Evolutionary conservation across 2,329 filamentous ascomycete genomes (phyloP).

Genomic region (Stylonectria norvegica): DNA sequence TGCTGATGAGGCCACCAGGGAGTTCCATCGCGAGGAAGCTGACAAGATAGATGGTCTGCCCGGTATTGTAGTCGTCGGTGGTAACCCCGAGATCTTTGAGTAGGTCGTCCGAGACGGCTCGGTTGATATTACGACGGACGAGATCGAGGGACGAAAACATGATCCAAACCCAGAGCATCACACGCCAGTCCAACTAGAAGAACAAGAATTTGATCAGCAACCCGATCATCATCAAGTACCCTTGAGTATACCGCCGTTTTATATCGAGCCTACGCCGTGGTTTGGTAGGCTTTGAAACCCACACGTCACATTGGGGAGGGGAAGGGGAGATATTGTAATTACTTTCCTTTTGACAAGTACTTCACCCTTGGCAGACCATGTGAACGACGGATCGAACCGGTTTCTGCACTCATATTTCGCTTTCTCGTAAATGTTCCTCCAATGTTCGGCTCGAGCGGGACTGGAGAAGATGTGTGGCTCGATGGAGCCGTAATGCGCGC

Average conservation of each 20-base stretch:
- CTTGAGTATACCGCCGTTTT: no score
- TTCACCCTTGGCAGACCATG: slow-evolving; percentile 3
- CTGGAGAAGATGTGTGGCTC: slow-evolving; percentile 11
- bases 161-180: slow-evolving; percentile 42
- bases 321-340: neutral
- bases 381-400: slow-evolving; percentile 5
- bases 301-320: no score
- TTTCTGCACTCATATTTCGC: slow-evolving; percentile 4
- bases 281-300: no score
- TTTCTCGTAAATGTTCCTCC: slow-evolving; percentile 6
- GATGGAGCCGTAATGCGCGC: slow-evolving; percentile 6
- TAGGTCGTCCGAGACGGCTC: slow-evolving; percentile 43
- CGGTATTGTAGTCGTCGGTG: slow-evolving; percentile 46
- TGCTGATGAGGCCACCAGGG: slow-evolving; percentile 55
- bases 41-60: slow-evolving; percentile 47
- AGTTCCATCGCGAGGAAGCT: slow-evolving; percentile 54
- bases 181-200: slow-evolving; percentile 29
- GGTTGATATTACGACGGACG: slow-evolving; percentile 41
- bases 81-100: slow-evolving; percentile 37
- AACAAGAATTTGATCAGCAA: neutral
- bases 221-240: neutral
- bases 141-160: slow-evolving; percentile 50
- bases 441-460: slow-evolving; percentile 5
- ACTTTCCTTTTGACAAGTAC: slow-evolving; percentile 3
- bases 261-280: no score